Evolutionary conservation across 768 basidiomycete species (phyloP).

Genomic region (Boletus sp.): DNA sequence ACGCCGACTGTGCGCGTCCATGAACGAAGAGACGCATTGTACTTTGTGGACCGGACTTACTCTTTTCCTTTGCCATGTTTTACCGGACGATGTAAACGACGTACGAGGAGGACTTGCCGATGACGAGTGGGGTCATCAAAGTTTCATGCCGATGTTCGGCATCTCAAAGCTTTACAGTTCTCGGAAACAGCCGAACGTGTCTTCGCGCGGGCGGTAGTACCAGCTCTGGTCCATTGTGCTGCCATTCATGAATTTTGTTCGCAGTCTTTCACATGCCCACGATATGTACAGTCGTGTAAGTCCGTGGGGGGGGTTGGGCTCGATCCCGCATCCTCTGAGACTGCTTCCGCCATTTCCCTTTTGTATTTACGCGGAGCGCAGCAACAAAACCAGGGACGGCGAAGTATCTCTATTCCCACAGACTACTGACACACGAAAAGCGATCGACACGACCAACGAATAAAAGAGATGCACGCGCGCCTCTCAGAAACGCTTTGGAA

Average conservation of each 20-base stretch:
- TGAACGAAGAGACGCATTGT: background rate
- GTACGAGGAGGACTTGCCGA: background rate
- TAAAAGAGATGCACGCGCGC: background rate
- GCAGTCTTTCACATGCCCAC: no score
- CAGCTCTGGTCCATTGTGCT: no score
- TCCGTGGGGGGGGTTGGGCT: no score
- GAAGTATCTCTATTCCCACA: background rate
- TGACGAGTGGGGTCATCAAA: slow-evolving; percentile 9
- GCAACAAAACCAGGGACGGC: no score
- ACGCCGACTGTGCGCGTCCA: slow-evolving; percentile 43
- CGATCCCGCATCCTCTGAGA: no score
- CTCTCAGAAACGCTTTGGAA: background rate
- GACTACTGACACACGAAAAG: background rate
- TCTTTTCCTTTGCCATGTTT: slow-evolving; percentile 28
- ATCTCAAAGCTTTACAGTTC: slow-evolving; percentile 17
- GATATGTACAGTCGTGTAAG: no score
- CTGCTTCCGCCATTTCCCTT: background rate
- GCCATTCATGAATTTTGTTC: background rate
- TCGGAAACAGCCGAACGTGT: slow-evolving; percentile 5
- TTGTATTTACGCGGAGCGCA: no score
- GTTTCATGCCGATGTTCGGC: slow-evolving; percentile 23
- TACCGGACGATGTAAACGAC: slow-evolving; percentile 7
- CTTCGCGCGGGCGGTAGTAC: no score
- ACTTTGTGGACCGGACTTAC: background rate
- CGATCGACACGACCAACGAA: background rate